These are phyloP conservation scores for Pseudogymnoascus sp. DNA, from an alignment of 2,329 filamentous ascomycete species.

Conservation along the genomic window DNA sequence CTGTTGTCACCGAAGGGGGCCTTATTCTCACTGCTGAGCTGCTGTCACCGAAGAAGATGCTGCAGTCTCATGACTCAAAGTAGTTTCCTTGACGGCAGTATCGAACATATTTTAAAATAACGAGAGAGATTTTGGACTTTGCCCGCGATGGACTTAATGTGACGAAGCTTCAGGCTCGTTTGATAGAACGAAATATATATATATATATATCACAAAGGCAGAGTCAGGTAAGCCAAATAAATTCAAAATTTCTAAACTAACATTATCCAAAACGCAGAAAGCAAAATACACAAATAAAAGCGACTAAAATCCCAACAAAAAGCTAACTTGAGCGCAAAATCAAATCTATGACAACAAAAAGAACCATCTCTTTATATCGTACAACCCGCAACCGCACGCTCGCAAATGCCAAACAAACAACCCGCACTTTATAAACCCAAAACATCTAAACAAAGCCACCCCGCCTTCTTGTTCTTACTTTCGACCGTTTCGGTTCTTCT, in stretches of 20 bases:
- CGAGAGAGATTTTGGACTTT: no score
- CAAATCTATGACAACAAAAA: not conserved
- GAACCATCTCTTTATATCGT: no score
- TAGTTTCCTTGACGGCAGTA: no score
- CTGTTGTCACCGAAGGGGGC: no score
- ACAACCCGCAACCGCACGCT: not conserved
- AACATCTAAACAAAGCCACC: not conserved
- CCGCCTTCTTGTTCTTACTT: not conserved
- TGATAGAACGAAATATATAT: no score
- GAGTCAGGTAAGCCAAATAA: not conserved
- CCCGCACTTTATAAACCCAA: not conserved
- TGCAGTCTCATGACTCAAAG: no score
- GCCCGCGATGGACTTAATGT: no score
- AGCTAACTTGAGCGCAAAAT: not conserved
- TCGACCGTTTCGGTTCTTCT: not conserved
- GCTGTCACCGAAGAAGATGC: no score
- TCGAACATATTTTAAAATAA: no score
- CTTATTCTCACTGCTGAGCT: no score
- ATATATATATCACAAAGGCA: not conserved
- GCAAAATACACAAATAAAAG: not conserved
- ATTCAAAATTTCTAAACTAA: not conserved
- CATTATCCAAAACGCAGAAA: not conserved
- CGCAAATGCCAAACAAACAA: not conserved
- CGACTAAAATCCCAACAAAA: not conserved
- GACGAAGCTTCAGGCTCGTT: no score